A percentile compares a stretch with the other conserved stretches of the same genome.
Evolutionary conservation across 164 flowering plant genomes (phyloP).

Genomic region (Umbilicus rupestris): DNA sequence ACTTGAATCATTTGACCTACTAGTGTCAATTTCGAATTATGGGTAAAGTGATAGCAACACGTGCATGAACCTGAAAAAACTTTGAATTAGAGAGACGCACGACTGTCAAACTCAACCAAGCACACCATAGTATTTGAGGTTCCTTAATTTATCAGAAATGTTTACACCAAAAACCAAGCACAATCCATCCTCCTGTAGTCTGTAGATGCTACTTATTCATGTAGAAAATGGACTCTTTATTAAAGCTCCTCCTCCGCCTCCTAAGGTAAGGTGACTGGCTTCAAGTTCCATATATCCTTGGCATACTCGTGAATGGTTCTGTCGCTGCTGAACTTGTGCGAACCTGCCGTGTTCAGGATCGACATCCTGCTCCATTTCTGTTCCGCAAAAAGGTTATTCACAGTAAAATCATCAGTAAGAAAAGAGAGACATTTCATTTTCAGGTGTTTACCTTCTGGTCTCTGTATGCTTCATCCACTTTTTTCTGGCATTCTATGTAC

Average conservation of each 20-base stretch:
- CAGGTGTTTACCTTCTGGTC: constrained; percentile 48
- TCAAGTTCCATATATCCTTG: constrained; percentile 68
- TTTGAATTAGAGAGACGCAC: too few relatives aligned
- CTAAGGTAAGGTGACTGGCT: constrained; percentile 54
- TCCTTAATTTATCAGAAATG: too few relatives aligned
- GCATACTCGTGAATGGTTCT: constrained; percentile 86
- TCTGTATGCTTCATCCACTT: constrained; percentile 74
- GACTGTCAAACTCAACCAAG: too few relatives aligned
- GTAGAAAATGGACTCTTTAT: constrained; percentile 9
- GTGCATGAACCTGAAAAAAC: too few relatives aligned
- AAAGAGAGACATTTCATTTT: not conserved
- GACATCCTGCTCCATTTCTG: constrained; percentile 86
- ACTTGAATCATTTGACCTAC: too few relatives aligned
- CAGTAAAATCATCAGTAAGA: not conserved
- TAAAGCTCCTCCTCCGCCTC: too few relatives aligned
- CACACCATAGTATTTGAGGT: too few relatives aligned
- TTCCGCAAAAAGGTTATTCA: not conserved
- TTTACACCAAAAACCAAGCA: not conserved
- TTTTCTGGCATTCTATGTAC: constrained; percentile 84
- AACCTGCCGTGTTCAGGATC: constrained; percentile 84
- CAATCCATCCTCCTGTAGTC: too few relatives aligned
- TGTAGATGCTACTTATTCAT: not conserved
- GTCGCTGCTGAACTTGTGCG: constrained; percentile 92
- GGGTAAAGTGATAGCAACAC: too few relatives aligned
- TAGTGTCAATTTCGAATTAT: too few relatives aligned